Base-by-base conservation (phyloP, 2,329 filamentous ascomycete genomes). In the Penicillium glabrum region DNA sequence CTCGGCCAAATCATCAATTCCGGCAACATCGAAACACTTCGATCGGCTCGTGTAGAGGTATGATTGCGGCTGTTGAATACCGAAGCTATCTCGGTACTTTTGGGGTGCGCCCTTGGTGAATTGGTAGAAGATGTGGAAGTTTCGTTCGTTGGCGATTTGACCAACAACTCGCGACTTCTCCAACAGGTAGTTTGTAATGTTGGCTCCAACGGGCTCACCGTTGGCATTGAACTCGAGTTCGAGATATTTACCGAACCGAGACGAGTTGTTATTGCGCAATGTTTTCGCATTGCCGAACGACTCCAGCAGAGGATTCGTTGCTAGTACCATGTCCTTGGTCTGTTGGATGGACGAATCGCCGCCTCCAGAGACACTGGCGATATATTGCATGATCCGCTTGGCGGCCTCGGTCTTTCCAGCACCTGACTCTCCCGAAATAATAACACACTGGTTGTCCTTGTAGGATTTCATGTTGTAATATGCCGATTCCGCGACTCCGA, bases 401-500 rank as follows among this genome's bases (percentile, higher is more conserved):
- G 95, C 95, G 5, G 95, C 95, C 77, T 99, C 95, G 14, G 95
- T 99, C 83, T 99, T 99, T 74, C 95, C 95, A 33, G 95, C 95
- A 72, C 95, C 95, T 3, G 95, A 98, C 79, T 99, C 95, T 72
- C 95, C 95, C 5, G 95, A 98, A 67, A 99, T 99, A 76, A 99
- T 99, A 66, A 99, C 93, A 79, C 95, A 98, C 76, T 99, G 95
- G 79, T 98, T 98, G 68, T 98, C 95, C 71, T 91, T 91, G 82
- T 99, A 99, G 46, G 93, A 93, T 76, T 98, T 98, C 95, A 99
- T 98, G 81, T 99, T 98, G 81, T 98, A 98, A 81, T 99, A 99
- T 54, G 93, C 78, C 8, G 93, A 89, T 78, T 99, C 95, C 72
- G 95, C 95, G 70, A 99, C 95, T 59, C 92, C 93, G 75, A 97